These are phyloP conservation scores for Styphnolobium japonicum DNA, from an alignment of 306 rosid genomes.

Conservation along the genomic window DNA sequence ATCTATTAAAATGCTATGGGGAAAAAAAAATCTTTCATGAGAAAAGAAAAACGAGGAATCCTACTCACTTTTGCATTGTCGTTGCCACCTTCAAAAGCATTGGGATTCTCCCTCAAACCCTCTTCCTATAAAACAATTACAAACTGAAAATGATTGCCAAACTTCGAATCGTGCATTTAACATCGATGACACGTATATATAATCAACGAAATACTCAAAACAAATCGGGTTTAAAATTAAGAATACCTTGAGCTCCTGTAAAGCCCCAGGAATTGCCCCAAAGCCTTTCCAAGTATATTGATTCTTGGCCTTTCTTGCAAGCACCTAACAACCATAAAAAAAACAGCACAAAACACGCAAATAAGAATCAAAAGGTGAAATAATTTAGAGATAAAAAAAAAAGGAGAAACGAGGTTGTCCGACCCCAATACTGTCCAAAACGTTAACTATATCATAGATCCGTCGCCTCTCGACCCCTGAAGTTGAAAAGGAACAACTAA, in stretches of 20 bases:
- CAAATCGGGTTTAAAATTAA: not conserved
- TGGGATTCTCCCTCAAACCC: slow-evolving; percentile 48
- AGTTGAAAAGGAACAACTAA: not conserved
- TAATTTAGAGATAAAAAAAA: not conserved
- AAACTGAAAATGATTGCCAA: slow-evolving; percentile 3
- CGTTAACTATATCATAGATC: slow-evolving; percentile 93
- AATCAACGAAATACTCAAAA: not conserved
- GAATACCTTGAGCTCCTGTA: slow-evolving; percentile 66
- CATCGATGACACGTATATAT: not conserved
- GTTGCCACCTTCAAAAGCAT: slow-evolving; percentile 35
- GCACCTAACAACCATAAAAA: too few species aligned
- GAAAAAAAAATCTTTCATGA: not conserved
- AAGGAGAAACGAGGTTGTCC: not conserved
- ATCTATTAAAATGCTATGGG: too few species aligned
- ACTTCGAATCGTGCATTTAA: not conserved
- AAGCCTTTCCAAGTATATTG: slow-evolving; percentile 91
- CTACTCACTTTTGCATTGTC: slow-evolving; percentile 50
- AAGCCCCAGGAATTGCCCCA: slow-evolving; percentile 60
- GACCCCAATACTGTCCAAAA: slow-evolving; percentile 88
- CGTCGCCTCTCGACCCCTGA: slow-evolving; percentile 89
- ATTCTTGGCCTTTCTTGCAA: slow-evolving; percentile 79
- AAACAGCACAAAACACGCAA: not conserved
- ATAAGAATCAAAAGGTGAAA: not conserved
- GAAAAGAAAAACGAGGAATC: not conserved
- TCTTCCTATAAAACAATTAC: slow-evolving; percentile 52